Base-by-base conservation (phyloP, 345 rosid species). In the Raphanus sativus region DNA sequence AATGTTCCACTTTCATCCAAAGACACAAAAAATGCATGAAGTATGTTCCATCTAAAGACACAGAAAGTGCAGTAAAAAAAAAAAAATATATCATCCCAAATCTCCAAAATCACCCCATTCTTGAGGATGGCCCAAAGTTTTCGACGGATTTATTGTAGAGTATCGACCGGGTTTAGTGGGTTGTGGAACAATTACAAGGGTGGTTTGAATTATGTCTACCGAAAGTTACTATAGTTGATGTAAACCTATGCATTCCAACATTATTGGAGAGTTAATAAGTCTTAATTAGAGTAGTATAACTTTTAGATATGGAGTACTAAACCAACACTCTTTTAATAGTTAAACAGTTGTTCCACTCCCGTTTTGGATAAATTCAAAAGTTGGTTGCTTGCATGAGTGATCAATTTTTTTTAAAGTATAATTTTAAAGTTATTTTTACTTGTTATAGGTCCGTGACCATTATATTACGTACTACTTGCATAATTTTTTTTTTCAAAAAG, bases 61-160 rank as follows among this genome's bases (percentile, higher is more conserved):
- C 42, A 36, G 10, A 36, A 36, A 36, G 42, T 36, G 42, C 42
- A 36, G 9, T 8, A 8, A 36, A 36, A 11, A 36, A 0, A 36
- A 36, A 36, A 21, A 21, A 21, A 21, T 21, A 21, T 0, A 21
- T n/a, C n/a, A n/a, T n/a, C n/a, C n/a, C n/a, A 21, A 21, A 21
- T 21, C 0, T 21, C 21, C 21, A 21, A 21, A 21, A 21, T 21
- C 42, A 36, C 42, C 10, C 42, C 42, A 36, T 72, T 34, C 26
- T 34, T 60, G 24, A 78, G 58, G 81, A 36, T 72, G 77, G 73
- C 64, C 69, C 0, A 34, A 66, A 66, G 58, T 73, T 67, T 78
- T 61, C 40, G 58, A 73, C 21, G 77, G 69, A 5, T 78, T 73
- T 60, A 7, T 67, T 4, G 69, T 48, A 15, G 67, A 77, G 52